phyloP scores from a whole-genome alignment of 2,329 filamentous ascomycete genomes.

The Neurospora sp. region DNA sequence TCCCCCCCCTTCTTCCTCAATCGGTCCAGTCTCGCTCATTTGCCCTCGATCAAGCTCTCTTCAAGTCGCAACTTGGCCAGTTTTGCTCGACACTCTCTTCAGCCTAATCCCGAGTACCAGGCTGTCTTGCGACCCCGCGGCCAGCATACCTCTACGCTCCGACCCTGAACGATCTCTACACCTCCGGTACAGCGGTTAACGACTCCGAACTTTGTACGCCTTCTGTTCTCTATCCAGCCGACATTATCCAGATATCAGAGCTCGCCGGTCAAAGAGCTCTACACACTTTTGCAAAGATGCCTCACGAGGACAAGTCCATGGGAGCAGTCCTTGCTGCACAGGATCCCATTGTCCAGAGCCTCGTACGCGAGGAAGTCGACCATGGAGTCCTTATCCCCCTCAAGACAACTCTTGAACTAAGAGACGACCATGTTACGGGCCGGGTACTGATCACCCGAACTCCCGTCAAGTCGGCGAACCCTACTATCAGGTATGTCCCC shows the following conservation, averaged over 20 bases:
- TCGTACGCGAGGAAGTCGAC: slow-evolving; percentile 26
- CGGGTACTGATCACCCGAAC: slow-evolving; percentile 63
- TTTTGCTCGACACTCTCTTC: neutral
- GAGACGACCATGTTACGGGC: slow-evolving; percentile 47
- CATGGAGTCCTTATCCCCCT: slow-evolving; percentile 49
- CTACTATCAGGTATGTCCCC: slow-evolving; percentile 53
- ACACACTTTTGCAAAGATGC: slow-evolving; percentile 12
- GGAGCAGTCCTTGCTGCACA: slow-evolving; percentile 19
- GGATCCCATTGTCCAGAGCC: slow-evolving; percentile 22
- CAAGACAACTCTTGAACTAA: slow-evolving; percentile 55
- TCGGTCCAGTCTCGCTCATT: neutral
- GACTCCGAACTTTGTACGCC: neutral
- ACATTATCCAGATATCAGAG: neutral
- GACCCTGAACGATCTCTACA: neutral
- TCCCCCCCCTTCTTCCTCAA: neutral
- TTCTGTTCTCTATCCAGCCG: neutral
- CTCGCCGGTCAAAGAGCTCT: neutral
- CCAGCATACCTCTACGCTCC: neutral
- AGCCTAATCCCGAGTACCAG: neutral
- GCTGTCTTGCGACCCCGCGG: neutral
- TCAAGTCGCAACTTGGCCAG: neutral
- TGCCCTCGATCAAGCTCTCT: neutral
- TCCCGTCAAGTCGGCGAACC: slow-evolving; percentile 62
- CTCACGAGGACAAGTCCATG: slow-evolving; percentile 14
- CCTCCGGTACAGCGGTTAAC: neutral